Conservation (phyloP, 176 grass and related monocot genomes). For the Hordeum marinum region DNA sequence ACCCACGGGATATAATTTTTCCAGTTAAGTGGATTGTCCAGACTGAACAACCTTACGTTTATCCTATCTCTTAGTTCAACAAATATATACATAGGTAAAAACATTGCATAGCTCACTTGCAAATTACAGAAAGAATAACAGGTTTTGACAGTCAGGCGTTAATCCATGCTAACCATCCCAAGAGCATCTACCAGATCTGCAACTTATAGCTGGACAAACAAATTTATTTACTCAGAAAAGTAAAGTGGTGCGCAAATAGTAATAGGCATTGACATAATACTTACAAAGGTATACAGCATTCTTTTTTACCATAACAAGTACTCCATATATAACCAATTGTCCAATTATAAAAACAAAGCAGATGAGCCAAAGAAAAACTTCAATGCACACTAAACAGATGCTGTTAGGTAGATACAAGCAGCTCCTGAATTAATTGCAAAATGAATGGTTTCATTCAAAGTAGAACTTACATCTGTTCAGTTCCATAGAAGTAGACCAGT, state of each 20-base stretch:
- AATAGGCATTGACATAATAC: background rate
- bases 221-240: background rate
- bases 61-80: background rate
- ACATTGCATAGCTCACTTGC: background rate
- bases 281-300: background rate
- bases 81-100: background rate
- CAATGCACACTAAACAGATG: background rate
- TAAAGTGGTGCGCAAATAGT: background rate
- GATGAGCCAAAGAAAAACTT: background rate
- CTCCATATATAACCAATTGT: background rate
- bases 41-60: background rate
- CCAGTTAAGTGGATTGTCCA: background rate
- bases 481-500: constrained; percentile 98
- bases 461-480: constrained; percentile 91
- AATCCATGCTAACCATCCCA: background rate
- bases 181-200: background rate
- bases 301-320: background rate
- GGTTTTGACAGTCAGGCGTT: background rate
- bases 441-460: background rate
- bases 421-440: background rate
- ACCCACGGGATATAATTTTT: background rate
- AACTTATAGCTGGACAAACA: background rate
- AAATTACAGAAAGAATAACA: background rate
- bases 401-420: background rate
- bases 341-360: background rate